Evolutionary conservation across 495 filamentous ascomycete genomes (phyloP).

Genomic region (Tuber brumale): DNA sequence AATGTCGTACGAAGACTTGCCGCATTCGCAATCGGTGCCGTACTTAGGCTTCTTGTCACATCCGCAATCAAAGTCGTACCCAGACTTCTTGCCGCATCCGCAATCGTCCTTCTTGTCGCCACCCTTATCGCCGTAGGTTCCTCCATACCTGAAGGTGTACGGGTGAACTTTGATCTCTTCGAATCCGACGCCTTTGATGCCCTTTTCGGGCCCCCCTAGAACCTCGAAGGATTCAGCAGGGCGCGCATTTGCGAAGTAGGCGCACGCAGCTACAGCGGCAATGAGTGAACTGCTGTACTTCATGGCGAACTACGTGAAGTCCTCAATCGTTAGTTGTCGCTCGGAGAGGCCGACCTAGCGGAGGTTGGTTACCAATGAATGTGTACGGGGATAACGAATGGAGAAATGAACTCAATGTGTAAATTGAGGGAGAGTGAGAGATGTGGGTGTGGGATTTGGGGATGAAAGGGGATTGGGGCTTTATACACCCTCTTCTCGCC

Average conservation of each 20-base stretch:
- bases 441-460: slow-evolving; percentile 15
- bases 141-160: neutral
- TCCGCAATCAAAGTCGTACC: neutral
- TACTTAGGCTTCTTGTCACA: neutral
- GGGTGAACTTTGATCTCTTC: neutral
- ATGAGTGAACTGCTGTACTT: slow-evolving; percentile 17
- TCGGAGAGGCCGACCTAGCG: neutral
- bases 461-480: slow-evolving; percentile 7
- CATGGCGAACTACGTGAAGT: neutral
- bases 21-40: neutral
- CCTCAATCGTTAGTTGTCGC: neutral
- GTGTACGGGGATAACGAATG: slow-evolving; percentile 5
- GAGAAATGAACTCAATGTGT: slow-evolving; percentile 2
- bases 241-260: slow-evolving; percentile 23
- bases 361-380: neutral
- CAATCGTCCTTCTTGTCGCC: neutral
- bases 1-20: neutral
- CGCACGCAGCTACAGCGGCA: slow-evolving; percentile 26
- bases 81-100: neutral
- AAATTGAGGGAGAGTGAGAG: slow-evolving; percentile 7
- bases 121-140: neutral
- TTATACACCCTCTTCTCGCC: slow-evolving; percentile 15
- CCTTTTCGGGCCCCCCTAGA: neutral
- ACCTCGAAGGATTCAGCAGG: neutral
- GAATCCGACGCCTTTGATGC: neutral